Base-by-base conservation (phyloP, 495 filamentous ascomycete genomes). In the Geoglossum glabrum region DNA sequence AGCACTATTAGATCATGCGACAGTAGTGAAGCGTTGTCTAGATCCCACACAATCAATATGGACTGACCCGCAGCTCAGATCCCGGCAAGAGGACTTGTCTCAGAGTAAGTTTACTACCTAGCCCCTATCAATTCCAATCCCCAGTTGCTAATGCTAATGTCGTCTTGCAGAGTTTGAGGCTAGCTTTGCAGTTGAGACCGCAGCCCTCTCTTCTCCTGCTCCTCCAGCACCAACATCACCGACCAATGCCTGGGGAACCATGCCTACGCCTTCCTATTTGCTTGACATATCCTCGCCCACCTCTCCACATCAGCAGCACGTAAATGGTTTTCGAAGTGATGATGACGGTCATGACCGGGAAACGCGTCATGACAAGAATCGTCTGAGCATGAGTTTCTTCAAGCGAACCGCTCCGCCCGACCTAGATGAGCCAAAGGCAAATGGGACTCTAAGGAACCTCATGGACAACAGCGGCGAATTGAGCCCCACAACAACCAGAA, bases 1-100 rank as follows among this genome's bases (percentile, higher is more conserved):
- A 59, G 87, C 87, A 21, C 74, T 98, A 43, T 76, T 93, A 54
- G 92, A 98, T 65, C 90, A 98, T 64, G 87, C 87, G 4, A 75
- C 89, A 45, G 79, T 83, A 61, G 80, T 97, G 65, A 90, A 90
- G 71, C 81, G 87, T 58, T 88, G 86, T 61, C 66, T 98, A 55
- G 74, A 77, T 25, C 46, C n/a, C 17, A 2, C 21, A n/a, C 46
- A 25, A n/a, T 50, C 46, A 15, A 50, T 50, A 50, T 50, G 46
- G 46, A 21, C 46, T 8, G 26, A 50, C 26, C 46, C 21, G 46
- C 46, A 50, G 10, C 17, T 50, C 8, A 50, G 26, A 21, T 1
- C 8, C 9, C 15, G 3, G 9, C 46, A 10, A 5, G 46, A 50
- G 26, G 46, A 50, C 26, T 50, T 50, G 46, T 25, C 46, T 21